Percentiles rank a stretch among this genome's conserved stretches.
Conservation (phyloP, 805 yeast species). For the Zygosaccharomyces kombuchaensis region DNA sequence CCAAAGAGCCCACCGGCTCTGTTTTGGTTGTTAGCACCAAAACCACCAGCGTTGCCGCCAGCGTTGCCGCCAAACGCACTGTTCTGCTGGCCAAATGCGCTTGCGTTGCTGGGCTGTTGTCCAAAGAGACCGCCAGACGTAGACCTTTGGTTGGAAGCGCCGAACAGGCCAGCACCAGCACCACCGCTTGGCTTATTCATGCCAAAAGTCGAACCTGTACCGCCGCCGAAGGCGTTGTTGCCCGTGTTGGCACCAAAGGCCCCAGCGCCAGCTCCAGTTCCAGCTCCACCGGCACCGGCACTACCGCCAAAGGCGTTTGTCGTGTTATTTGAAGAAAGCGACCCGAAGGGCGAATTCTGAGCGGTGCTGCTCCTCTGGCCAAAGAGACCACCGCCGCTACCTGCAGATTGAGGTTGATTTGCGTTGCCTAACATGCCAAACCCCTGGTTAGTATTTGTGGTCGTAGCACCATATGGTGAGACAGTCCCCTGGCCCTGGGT, state of each 20-base stretch:
- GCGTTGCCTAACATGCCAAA: constrained; percentile 22
- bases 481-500: constrained; percentile 31
- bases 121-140: constrained; percentile 30
- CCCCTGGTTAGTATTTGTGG: constrained; percentile 15
- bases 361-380: constrained; percentile 27
- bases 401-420: constrained; percentile 18
- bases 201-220: constrained; percentile 41
- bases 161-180: constrained; percentile 30
- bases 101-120: constrained; percentile 15
- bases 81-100: constrained; percentile 25
- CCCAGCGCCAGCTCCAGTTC: constrained; percentile 24
- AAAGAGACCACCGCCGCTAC: constrained; percentile 22
- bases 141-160: constrained; percentile 18
- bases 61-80: constrained; percentile 9
- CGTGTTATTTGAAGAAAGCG: constrained; percentile 14
- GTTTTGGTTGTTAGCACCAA: constrained; percentile 38
- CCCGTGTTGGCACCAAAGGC: constrained; percentile 28
- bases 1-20: constrained; percentile 5
- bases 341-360: constrained; percentile 27
- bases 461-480: constrained; percentile 34
- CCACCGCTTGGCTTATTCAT: constrained; percentile 27
- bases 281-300: constrained; percentile 18
- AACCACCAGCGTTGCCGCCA: constrained; percentile 19
- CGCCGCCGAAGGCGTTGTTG: constrained; percentile 33
- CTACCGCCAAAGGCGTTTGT: constrained; percentile 22